These are phyloP conservation scores for Mrakia blollopis DNA, from an alignment of 768 basidiomycete species.

Conservation along the genomic window DNA sequence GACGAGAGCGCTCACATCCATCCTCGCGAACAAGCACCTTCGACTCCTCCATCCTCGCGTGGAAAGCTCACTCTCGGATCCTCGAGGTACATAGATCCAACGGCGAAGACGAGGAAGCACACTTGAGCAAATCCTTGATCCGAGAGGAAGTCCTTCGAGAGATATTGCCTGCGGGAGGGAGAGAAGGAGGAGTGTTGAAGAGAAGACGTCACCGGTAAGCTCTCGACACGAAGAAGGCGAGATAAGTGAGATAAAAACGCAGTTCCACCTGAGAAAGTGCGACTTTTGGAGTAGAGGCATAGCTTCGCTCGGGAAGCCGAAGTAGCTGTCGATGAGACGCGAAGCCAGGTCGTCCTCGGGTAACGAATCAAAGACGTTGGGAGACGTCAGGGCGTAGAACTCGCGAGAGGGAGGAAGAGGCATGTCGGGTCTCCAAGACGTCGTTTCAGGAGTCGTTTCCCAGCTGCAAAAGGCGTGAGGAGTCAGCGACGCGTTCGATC, in stretches of 20 bases:
- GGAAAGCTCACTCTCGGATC: neutral
- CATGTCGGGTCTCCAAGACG: neutral
- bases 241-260: neutral
- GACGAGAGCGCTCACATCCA: neutral
- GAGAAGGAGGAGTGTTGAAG: no score
- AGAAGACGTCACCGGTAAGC: neutral
- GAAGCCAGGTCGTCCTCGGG: neutral
- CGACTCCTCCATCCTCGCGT: neutral
- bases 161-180: neutral
- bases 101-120: neutral
- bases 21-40: neutral
- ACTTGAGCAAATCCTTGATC: neutral
- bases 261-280: conserved; percentile 14
- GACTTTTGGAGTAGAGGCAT: conserved; percentile 22
- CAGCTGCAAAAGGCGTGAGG: neutral
- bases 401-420: neutral
- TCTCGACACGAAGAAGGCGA: neutral
- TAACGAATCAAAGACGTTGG: conserved; percentile 19
- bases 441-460: neutral
- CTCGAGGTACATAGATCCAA: neutral
- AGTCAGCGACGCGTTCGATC: neutral
- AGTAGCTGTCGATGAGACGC: conserved; percentile 18
- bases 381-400: neutral
- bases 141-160: neutral
- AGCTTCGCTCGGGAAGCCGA: neutral